Base-by-base conservation (phyloP, 1,284 basidiomycete species). In the Cutaneotrichosporon cyanovorans region DNA sequence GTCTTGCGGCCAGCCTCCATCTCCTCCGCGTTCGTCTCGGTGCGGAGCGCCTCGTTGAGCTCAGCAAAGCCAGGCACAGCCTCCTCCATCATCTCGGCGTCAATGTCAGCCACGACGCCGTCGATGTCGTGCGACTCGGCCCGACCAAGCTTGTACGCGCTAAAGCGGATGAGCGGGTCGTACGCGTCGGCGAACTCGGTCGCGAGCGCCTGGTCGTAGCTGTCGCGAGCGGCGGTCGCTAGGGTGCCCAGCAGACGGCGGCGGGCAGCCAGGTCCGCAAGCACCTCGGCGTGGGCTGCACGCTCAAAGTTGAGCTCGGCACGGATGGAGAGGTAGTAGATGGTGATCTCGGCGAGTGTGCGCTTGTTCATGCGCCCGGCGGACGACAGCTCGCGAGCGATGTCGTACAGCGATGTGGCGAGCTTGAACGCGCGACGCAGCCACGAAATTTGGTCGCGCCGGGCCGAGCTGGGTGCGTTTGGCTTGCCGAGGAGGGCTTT, bases 111-210 rank as follows among this genome's bases (percentile, higher is more conserved):
- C n/a, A 87, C 84, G 55, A 91, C 86, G 3, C 76, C 79, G 56
- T 84, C 83, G 37, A 91, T 77, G 68, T 92, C 87, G 70, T 92
- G 89, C 6, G 86, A 80, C 61, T 82, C 83, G 16, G 59, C 53
- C 42, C 71, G 58, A 14, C 73, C 74, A 22, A 93, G 77, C 63
- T 91, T 85, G 65, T 97, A 93, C 0, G 91, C 90, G 57, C 85
- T 88, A 72, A 91, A 86, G 41, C 93, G 78, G 51, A 97, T 87
- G 69, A 95, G 83, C 0, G 93, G 89, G 35, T 88, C 84, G 51
- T 91, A 82, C 52, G 85, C 82, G 65, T 97, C 92, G 16, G 84
- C 78, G 62, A 88, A 87, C 42, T 87, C 78, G 28, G 81, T 79
- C 11, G 89, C 87, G 5, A 97, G 78, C 0, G 92, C 93, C 71